phyloP scores from a whole-genome alignment of 106 monocot species.

The Platanthera zijinensis region DNA sequence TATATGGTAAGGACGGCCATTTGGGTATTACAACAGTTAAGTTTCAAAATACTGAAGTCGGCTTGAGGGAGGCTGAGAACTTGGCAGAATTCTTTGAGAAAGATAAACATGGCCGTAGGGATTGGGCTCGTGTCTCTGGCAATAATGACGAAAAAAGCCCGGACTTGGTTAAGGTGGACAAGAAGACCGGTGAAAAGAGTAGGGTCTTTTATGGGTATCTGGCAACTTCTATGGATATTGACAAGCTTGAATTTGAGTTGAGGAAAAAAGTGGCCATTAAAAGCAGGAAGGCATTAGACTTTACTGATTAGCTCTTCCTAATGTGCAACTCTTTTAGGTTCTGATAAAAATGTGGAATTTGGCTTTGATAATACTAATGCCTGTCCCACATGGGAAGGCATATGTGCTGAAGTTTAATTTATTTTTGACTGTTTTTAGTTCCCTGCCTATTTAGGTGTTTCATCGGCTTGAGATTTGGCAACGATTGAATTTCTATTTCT shows the following conservation, averaged over 20 bases:
- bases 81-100: constrained; percentile 64
- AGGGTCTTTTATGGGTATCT: constrained; percentile 81
- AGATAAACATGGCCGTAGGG: constrained; percentile 51
- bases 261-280: constrained; percentile 59
- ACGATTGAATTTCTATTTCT: neutral
- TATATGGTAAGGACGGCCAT: constrained; percentile 88
- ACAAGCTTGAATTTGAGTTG: constrained; percentile 57
- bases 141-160: constrained; percentile 56
- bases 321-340: neutral
- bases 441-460: neutral
- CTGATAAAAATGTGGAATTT: neutral
- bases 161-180: constrained; percentile 44
- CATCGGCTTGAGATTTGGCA: neutral
- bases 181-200: constrained; percentile 66
- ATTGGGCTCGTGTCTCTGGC: constrained; percentile 47
- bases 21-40: constrained; percentile 57
- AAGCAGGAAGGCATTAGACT: constrained; percentile 58
- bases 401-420: constrained; percentile 3
- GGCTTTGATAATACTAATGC: neutral
- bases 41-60: constrained; percentile 56
- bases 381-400: neutral
- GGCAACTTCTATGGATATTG: constrained; percentile 68
- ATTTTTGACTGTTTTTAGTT: neutral
- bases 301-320: constrained; percentile 6
- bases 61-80: constrained; percentile 72